Base-by-base conservation (phyloP, 75 land plant species). In the Selaginella tamariscina region DNA sequence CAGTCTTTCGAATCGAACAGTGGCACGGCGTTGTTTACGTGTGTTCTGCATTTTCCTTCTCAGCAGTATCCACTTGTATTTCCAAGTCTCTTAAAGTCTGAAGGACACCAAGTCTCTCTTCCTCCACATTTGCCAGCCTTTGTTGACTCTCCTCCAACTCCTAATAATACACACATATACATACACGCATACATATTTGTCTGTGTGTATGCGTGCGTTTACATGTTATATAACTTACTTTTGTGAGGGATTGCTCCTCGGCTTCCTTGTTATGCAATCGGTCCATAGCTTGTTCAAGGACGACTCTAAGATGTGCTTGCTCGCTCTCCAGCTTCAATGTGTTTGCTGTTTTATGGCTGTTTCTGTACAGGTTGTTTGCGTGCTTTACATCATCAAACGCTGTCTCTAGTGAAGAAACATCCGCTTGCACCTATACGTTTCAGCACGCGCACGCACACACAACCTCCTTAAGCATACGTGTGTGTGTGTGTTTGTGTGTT, bases 41-140 rank as follows among this genome's bases (percentile, higher is more conserved):
- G 67, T 77, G 79, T 27, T 77, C 72, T 5, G 68, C 67, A 54
- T 22, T 56, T 13, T 65, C 79, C 29, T 77, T 77, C 0, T 20
- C 27, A 20, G 75, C 75, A 24, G 33, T 30, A 2, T 77, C 79
- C 21, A 68, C 71, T 55, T 57, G 69, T n/a, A 57, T 23, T 68
- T 77, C 55, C 18, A 77, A 63, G 5, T 32, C 26, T 26, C 55
- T 56, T 65, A 65, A 39, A 49, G 33, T 22, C 13, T 73, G 55
- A 1, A 27, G 28, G 26, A 60, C 67, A 23, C 18, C 24, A n/a
- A 30, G 21, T 29, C 31, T 62, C 65, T 77, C 75, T 60, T 68
- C 32, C 54, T 68, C 73, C 29, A 31, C 26, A 32, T 39, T 77
- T 63, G 67, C 55, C 2, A 72, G 21, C 31, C 33, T 33, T 1